Conservation (phyloP, 2,329 filamentous ascomycete genomes). For the Diaporthe helianthi region DNA sequence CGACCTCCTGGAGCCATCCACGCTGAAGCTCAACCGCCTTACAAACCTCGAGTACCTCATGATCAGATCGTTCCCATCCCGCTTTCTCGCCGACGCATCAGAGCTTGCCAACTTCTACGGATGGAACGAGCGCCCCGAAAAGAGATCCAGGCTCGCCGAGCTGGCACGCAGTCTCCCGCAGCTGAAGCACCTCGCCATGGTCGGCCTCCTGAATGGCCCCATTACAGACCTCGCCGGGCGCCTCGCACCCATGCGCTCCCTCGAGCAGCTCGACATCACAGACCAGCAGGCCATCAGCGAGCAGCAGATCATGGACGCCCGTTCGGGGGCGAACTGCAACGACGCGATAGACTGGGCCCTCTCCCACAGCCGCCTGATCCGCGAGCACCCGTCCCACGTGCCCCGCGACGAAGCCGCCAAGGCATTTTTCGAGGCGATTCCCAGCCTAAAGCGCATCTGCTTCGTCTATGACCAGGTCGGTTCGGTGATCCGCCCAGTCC, state of each 20-base stretch:
- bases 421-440: slow-evolving; percentile 25
- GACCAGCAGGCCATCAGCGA: slow-evolving; percentile 26
- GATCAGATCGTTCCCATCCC: slow-evolving; percentile 5
- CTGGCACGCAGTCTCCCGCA: slow-evolving; percentile 21
- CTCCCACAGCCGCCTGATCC: slow-evolving; percentile 24
- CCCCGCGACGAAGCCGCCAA: slow-evolving; percentile 19
- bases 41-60: slow-evolving; percentile 29
- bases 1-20: slow-evolving; percentile 2
- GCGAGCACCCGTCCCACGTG: slow-evolving; percentile 10
- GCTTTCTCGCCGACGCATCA: background rate
- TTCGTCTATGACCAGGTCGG: slow-evolving; percentile 32
- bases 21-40: slow-evolving; percentile 14
- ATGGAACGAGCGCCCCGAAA: background rate
- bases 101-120: slow-evolving; percentile 9
- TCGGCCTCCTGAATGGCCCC: slow-evolving; percentile 28
- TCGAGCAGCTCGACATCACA: slow-evolving; percentile 33
- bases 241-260: slow-evolving; percentile 17
- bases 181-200: slow-evolving; percentile 30
- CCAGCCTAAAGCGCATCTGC: slow-evolving; percentile 28
- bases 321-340: background rate
- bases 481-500: slow-evolving; percentile 13
- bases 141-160: slow-evolving; percentile 5
- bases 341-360: slow-evolving; percentile 28
- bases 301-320: background rate
- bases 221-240: slow-evolving; percentile 9